Percentiles rank a stretch among this genome's conserved stretches.
phyloP scores from a whole-genome alignment of 345 rosid species.

The Luvunga scandens region DNA sequence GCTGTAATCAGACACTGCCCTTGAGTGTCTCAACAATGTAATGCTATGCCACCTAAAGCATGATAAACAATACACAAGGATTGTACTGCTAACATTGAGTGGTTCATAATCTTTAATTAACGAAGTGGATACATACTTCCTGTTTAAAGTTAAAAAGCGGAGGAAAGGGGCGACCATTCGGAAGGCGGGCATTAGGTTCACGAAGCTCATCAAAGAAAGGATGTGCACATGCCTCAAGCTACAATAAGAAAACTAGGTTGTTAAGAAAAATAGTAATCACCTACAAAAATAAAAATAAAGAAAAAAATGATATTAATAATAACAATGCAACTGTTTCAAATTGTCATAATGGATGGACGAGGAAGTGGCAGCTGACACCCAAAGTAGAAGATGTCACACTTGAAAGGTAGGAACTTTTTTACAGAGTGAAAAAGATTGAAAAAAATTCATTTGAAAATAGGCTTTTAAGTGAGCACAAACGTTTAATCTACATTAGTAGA shows the following conservation, averaged over 20 bases:
- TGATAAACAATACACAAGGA: not conserved
- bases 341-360: not conserved
- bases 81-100: not conserved
- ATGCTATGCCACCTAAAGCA: not conserved
- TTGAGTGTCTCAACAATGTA: not conserved
- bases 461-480: not conserved
- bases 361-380: not conserved
- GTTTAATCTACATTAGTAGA: not conserved
- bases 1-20: not conserved
- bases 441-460: not conserved
- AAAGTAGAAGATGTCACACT: not conserved
- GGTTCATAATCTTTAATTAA: not conserved
- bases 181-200: constrained; percentile 71
- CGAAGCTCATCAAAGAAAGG: constrained; percentile 86
- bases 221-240: constrained; percentile 84
- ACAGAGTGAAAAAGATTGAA: not conserved
- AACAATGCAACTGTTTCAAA: not conserved
- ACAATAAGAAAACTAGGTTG: constrained; percentile 15
- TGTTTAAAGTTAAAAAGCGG: constrained; percentile 69
- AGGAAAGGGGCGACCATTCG: constrained; percentile 68
- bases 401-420: not conserved
- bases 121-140: constrained; percentile 39
- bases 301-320: not conserved
- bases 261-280: not conserved
- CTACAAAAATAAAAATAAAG: not conserved